Conservation (phyloP, 495 filamentous ascomycete genomes). For the Penicillium fimorum region DNA sequence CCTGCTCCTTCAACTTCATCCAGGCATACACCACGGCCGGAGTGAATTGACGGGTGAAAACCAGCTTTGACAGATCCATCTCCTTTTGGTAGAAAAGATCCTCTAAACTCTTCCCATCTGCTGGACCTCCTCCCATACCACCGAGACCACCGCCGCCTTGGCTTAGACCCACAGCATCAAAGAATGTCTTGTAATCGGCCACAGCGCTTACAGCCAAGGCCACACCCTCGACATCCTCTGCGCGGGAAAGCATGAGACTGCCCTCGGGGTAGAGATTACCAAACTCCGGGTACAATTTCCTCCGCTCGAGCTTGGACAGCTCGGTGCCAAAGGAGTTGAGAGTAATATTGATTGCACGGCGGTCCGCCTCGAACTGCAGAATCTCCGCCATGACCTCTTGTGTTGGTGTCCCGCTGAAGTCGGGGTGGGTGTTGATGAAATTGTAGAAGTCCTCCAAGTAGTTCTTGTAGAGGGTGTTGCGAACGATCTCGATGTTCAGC, state of each 20-base stretch:
- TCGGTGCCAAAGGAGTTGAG: conserved; percentile 98
- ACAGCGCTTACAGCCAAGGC: conserved; percentile 89
- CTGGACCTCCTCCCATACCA: conserved; percentile 77
- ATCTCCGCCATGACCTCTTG: conserved; percentile 93
- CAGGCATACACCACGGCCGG: conserved; percentile 94
- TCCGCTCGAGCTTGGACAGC: conserved; percentile 86
- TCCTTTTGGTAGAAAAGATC: conserved; percentile 99
- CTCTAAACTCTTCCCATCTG: conserved; percentile 86
- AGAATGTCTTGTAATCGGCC: conserved; percentile 87
- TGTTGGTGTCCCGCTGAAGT: conserved; percentile 83
- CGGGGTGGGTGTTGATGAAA: conserved; percentile 82
- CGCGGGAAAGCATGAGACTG: conserved; percentile 88
- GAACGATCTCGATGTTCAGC: conserved; percentile 98
- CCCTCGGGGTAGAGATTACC: conserved; percentile 91
- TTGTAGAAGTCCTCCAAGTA: conserved; percentile 97
- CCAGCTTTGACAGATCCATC: conserved; percentile 94
- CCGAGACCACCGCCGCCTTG: conserved; percentile 70
- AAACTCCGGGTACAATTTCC: conserved; percentile 93
- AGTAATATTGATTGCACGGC: conserved; percentile 97
- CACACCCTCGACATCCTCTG: conserved; percentile 93
- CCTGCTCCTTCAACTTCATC: conserved; percentile 97
- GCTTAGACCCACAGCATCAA: conserved; percentile 84
- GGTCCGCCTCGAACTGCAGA: conserved; percentile 93
- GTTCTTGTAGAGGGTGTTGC: conserved; percentile 99
- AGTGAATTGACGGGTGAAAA: conserved; percentile 96